Evolutionary conservation across 2,329 filamentous ascomycete genomes (phyloP), one percentile per base, ranked within the genome.

Genomic region (Fusarium pininemorale): DNA sequence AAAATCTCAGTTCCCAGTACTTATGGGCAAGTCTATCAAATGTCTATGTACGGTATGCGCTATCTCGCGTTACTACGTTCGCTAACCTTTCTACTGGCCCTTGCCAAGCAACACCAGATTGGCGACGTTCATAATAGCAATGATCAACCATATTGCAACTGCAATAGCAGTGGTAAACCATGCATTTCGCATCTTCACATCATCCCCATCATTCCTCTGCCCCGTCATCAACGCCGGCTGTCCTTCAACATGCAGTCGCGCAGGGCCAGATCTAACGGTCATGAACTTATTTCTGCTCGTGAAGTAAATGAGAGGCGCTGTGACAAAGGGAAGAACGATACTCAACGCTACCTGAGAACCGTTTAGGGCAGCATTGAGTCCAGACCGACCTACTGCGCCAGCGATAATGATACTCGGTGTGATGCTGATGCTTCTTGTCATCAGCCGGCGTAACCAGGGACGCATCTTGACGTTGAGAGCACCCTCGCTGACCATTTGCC

Each of bases 401-500:
- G 94, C 94, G 69, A 97, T 94, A 79, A 96, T 90, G 81, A 97
- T 94, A 67, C 90, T 92, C 0, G 94, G 94, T 3, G 91, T 91
- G 80, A 97, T 95, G 78, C 92, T 94, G 80, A 97, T 93, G 56
- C 88, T 90, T 32, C 94, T 89, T 1, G 94, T 97, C 56, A 96
- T 82, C 8, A 97, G 87, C 16, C 94, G 88, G 6, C 94, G 91
- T 15, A 95, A 78, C 94, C 94, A 97, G 0, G 94, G 82, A 10
- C 84, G 90, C 93, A 94, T 95, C 53, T 90, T 90, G 50, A 62
- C 44, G 10, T 66, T 50, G 0, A 97, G 81, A 69, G 94, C 93
- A 12, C 94, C 94, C 81, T 97, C 94, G 71, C 90, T 92, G 28
- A 97, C 92, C 91, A 97, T 96, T 81, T 97, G 94, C 0, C 94